Percentiles rank a stretch among this genome's conserved stretches.
phyloP scores from a whole-genome alignment of 1,284 basidiomycete genomes.

The Irpex sp. region DNA sequence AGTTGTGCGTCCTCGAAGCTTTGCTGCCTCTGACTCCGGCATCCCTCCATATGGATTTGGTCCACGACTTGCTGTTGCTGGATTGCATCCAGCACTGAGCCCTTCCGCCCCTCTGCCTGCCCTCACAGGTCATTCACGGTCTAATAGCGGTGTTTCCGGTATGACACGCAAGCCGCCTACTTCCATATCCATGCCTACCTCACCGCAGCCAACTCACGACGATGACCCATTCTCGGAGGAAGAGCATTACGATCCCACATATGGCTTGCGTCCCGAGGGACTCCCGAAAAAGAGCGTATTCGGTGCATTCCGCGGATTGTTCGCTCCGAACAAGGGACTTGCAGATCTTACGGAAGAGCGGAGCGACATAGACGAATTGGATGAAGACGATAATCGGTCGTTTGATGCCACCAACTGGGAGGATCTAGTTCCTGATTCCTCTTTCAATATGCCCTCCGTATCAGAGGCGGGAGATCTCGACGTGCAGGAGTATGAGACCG shows the following conservation, averaged over 20 bases:
- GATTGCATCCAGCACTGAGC: conserved; percentile 16
- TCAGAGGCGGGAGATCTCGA: conserved; percentile 20
- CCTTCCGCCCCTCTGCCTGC: conserved; percentile 18
- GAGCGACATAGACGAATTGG: conserved; percentile 42
- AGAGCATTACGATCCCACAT: conserved; percentile 94
- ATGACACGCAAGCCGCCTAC: conserved; percentile 20
- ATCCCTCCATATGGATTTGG: conserved; percentile 17
- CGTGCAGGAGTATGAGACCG: conserved; percentile 34
- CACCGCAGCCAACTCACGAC: conserved; percentile 28
- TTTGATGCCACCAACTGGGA: conserved; percentile 72
- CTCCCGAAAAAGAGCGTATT: conserved; percentile 76
- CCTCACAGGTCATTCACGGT: conserved; percentile 19
- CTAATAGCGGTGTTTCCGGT: conserved; percentile 14
- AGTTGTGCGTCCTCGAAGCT: conserved; percentile 28
- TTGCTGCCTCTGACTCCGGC: conserved; percentile 30
- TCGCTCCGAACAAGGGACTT: conserved; percentile 64
- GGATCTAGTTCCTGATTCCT: conserved; percentile 37
- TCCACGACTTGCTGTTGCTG: conserved; percentile 19
- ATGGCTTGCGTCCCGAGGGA: conserved; percentile 92
- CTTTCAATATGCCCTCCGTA: conserved; percentile 26
- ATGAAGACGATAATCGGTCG: conserved; percentile 40
- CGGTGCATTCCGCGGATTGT: conserved; percentile 69
- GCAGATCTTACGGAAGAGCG: conserved; percentile 75
- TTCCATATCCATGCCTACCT: conserved; percentile 12
- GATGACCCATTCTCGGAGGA: conserved; percentile 70